Conservation (phyloP, 2,329 filamentous ascomycete species). For the Sphaceloma murrayae region DNA sequence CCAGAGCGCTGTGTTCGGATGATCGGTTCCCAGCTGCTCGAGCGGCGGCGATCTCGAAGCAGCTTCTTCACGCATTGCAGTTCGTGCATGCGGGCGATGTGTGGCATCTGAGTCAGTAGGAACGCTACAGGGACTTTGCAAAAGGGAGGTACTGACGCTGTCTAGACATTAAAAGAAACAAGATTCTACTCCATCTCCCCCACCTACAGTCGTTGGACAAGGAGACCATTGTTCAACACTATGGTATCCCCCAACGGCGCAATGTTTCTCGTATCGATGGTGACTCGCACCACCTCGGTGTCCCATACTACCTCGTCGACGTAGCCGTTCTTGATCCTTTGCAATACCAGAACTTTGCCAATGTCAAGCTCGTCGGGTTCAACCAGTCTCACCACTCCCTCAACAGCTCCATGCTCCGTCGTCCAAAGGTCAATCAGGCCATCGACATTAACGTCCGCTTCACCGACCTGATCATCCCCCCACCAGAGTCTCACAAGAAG, state of each 20-base stretch:
- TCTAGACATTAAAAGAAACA: not conserved
- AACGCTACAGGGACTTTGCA: not conserved
- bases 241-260: not conserved
- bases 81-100: constrained; percentile 60
- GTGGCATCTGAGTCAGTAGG: not conserved
- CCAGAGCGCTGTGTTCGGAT: constrained; percentile 49
- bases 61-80: constrained; percentile 87
- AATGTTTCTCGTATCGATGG: not conserved
- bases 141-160: not conserved
- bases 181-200: not conserved
- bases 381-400: not conserved
- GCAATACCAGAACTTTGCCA: not conserved
- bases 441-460: not conserved
- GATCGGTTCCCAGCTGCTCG: constrained; percentile 62
- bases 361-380: constrained; percentile 1
- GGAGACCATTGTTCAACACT: not conserved
- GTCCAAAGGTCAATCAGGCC: not conserved
- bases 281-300: not conserved
- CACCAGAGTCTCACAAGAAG: not conserved
- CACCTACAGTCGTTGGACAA: not conserved
- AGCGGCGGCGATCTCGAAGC: constrained; percentile 90
- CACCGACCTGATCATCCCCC: not conserved
- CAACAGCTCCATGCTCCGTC: not conserved
- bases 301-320: not conserved
- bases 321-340: not conserved